Evolutionary conservation across 192 early-diverging fungal species (phyloP).

Genomic region (Coemansia sp.): DNA sequence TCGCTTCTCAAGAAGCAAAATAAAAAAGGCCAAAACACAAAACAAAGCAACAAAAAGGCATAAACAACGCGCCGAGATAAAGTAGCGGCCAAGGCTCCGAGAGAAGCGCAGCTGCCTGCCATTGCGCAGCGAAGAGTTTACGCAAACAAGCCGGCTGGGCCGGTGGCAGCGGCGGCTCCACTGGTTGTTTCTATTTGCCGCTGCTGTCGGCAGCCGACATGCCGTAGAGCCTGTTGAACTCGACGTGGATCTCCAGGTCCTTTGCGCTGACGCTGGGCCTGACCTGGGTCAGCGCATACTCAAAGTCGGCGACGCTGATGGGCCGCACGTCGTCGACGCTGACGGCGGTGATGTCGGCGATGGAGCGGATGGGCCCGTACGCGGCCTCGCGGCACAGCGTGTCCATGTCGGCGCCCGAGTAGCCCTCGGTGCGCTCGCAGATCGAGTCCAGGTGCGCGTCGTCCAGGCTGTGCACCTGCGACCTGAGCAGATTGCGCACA

Average conservation of each 20-base stretch:
- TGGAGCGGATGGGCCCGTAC: conserved; percentile 70
- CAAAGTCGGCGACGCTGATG: conserved; percentile 70
- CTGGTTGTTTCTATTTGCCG: background rate
- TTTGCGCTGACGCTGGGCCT: conserved; percentile 78
- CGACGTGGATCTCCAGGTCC: conserved; percentile 70
- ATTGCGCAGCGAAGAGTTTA: too few relatives aligned
- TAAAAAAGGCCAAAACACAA: background rate
- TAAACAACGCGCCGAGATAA: too few relatives aligned
- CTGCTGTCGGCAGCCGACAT: conserved; percentile 25
- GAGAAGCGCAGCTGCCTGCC: too few relatives aligned
- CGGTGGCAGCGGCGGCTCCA: background rate
- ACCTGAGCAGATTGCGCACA: conserved; percentile 60
- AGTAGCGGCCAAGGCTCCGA: too few relatives aligned
- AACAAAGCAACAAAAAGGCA: background rate
- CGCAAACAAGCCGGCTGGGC: too few relatives aligned
- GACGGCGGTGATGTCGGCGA: conserved; percentile 57
- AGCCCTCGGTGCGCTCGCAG: conserved; percentile 67
- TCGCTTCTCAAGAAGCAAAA: too few relatives aligned
- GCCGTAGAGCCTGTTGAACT: conserved; percentile 76
- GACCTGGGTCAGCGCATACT: conserved; percentile 76
- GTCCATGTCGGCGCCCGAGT: conserved; percentile 87
- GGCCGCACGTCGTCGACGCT: conserved; percentile 68
- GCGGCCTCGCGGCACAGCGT: conserved; percentile 75
- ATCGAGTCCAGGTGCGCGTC: conserved; percentile 61
- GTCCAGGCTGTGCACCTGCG: conserved; percentile 58